Evolutionary conservation across 78 protist genomes (phyloP).

Genomic region (Chrysochromulina parva): DNA sequence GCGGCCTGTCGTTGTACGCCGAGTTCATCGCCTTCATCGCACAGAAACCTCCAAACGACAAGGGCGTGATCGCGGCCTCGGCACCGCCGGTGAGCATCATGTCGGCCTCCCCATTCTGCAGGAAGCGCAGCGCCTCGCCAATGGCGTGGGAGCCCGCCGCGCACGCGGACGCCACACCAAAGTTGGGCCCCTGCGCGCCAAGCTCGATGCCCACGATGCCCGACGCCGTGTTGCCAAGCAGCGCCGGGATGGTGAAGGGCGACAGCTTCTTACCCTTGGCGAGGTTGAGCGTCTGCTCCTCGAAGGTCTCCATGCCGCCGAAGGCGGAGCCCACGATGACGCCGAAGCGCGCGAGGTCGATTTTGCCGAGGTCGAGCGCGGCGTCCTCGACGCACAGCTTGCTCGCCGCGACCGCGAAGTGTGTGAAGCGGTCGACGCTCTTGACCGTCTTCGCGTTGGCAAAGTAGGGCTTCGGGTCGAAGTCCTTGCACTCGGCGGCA

Average conservation of each 20-base stretch:
- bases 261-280: constrained; percentile 4
- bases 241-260: not conserved
- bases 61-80: constrained; percentile 38
- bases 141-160: constrained; percentile 25
- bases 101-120: not conserved
- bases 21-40: constrained; percentile 29
- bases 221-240: not conserved
- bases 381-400: not conserved
- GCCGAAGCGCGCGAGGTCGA: not conserved
- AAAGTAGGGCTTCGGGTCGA: not conserved
- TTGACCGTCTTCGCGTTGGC: not conserved
- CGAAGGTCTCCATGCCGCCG: constrained; percentile 18
- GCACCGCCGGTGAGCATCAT: not conserved
- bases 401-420: constrained; percentile 5
- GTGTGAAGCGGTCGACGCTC: constrained; percentile 1
- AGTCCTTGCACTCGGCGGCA: not conserved
- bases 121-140: constrained; percentile 1
- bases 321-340: not conserved
- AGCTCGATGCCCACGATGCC: constrained; percentile 15
- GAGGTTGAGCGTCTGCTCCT: not conserved
- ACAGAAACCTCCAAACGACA: constrained; percentile 28
- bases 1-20: not conserved
- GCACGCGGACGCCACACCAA: constrained; percentile 10
- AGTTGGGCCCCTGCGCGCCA: constrained; percentile 14
- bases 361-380: not conserved